Conservation (phyloP, 176 grass and related monocot species). For the Carex pumila region DNA sequence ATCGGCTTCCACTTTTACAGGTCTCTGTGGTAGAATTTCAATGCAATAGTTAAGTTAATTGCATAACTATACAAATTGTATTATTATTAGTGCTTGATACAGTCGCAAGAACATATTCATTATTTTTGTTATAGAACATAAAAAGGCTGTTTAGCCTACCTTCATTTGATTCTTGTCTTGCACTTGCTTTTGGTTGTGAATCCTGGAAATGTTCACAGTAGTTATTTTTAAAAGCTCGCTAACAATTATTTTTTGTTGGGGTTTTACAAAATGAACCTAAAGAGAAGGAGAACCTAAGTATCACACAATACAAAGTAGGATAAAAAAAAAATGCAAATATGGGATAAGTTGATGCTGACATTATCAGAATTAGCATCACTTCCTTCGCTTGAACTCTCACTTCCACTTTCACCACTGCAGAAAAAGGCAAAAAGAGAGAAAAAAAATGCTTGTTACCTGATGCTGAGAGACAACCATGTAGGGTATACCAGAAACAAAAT, state of each 20-base stretch:
- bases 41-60: neutral
- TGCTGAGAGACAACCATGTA: neutral
- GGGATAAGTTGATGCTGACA: slow-evolving; percentile 15
- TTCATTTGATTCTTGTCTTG: slow-evolving; percentile 21
- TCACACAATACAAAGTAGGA: neutral
- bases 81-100: neutral
- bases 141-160: neutral
- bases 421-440: neutral
- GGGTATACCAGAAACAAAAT: neutral
- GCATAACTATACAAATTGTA: neutral
- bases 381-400: slow-evolving; percentile 44
- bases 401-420: slow-evolving; percentile 44
- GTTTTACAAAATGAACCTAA: neutral
- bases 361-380: slow-evolving; percentile 42
- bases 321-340: slow-evolving; percentile 1
- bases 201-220: slow-evolving; percentile 20
- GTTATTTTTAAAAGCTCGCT: neutral
- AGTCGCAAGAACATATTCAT: neutral
- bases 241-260: neutral
- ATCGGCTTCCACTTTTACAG: neutral
- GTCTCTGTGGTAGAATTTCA: slow-evolving; percentile 4
- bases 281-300: neutral
- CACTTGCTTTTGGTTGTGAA: slow-evolving; percentile 19
- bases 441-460: neutral
- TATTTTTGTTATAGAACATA: neutral